Evolutionary conservation across 106 monocot genomes (phyloP), one percentile per base, ranked within the genome.

Genomic region (Amphibolis antarctica): DNA sequence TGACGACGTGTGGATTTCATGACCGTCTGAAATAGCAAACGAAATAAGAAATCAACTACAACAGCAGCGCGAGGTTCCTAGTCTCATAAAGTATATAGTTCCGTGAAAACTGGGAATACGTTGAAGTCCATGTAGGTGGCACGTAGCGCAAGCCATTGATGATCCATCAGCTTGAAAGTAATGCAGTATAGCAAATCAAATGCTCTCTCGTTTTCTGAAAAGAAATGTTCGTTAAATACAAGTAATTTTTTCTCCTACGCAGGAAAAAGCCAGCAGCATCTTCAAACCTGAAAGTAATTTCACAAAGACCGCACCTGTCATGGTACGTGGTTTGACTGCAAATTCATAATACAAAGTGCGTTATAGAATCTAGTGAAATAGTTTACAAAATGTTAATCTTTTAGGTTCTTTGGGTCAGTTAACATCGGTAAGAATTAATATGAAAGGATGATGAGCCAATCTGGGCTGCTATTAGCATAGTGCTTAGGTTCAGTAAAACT

Each of bases 41-140:
- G 20, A 31, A 42, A 60, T 7, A 42, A 11, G n/a, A 42, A 3
- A 58, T 58, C 17, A 29, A 1, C 13, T 58, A 14, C n/a, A 58
- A 58, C 10, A 22, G 1, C 17, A 29, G 29, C 5, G 58, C 5
- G 58, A 27, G n/a, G 10, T 53, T 58, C 11, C 12, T 1, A 15
- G 58, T 13, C 58, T 24, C 22, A 11, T n/a, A 23, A 0, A 10
- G n/a, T 29, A 15, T 58, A 58, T 1, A 18, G 0, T n/a, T 4
- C 10, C 14, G 23, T 58, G 18, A 28, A 4, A 29, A 58, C 36
- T 18, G 7, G 20, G n/a, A 42, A 10, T 47, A 81, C 85, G 64
- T 76, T 85, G 73, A 81, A 89, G 42, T 94, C 89, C 93, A 94
- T 94, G 62, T 94, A 89, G 0, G 83, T 77, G 22, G 93, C 93